These are phyloP conservation scores for Fraxinus pennsylvanica DNA, from an alignment of 257 asterid species.

Conservation along the genomic window DNA sequence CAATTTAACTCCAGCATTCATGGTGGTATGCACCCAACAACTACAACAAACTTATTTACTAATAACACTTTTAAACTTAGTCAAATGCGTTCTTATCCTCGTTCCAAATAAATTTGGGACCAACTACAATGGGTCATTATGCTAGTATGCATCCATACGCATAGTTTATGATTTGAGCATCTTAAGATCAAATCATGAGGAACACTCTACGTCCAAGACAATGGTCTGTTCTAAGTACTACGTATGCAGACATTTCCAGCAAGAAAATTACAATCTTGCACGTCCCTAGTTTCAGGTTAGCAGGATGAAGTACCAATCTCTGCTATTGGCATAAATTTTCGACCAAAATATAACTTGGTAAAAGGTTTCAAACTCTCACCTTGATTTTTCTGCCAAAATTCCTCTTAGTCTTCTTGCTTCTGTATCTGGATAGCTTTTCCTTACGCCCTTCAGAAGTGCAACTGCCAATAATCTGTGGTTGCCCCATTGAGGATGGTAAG, in stretches of 20 bases:
- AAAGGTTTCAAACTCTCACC: slow-evolving; percentile 39
- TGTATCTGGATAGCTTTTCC: slow-evolving; percentile 85
- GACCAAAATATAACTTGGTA: neutral
- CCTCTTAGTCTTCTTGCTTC: slow-evolving; percentile 80
- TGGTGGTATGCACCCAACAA: neutral
- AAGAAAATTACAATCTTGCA: neutral
- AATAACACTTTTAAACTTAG: neutral
- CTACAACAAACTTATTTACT: neutral
- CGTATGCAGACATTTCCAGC: neutral
- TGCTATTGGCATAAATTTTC: neutral
- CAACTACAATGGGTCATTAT: neutral
- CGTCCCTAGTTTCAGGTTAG: neutral
- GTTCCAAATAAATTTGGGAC: neutral
- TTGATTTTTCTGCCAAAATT: slow-evolving; percentile 87
- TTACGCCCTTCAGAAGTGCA: slow-evolving; percentile 59
- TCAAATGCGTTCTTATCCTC: neutral
- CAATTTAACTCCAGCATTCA: neutral
- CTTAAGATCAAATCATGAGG: neutral
- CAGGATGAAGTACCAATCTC: neutral
- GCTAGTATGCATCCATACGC: neutral
- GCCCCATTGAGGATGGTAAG: slow-evolving; percentile 46
- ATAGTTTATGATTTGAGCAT: neutral
- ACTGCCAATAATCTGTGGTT: slow-evolving; percentile 37
- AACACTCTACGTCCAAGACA: neutral
- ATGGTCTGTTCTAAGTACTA: neutral